Conservation (phyloP, 2,329 filamentous ascomycete genomes). For the Metarhizium robertsii region DNA sequence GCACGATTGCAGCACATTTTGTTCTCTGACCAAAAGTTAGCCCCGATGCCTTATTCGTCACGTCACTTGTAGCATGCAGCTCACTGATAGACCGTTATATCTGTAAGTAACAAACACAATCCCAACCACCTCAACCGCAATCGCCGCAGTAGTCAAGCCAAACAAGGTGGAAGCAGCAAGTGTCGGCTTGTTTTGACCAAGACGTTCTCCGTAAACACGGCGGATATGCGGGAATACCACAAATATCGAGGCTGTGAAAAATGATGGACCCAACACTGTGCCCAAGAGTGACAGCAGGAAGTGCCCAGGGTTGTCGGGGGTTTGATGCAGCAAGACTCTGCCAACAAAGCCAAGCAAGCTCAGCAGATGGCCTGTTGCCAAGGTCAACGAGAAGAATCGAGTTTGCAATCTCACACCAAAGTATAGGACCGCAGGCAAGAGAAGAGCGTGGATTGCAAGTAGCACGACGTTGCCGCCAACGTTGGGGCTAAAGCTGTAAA, state of each 20-base stretch:
- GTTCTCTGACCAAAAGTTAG: slow-evolving; percentile 19
- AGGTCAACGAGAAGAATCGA: slow-evolving; percentile 27
- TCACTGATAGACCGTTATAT: slow-evolving; percentile 24
- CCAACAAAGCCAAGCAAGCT: slow-evolving; percentile 38
- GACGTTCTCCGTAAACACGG: slow-evolving; percentile 34
- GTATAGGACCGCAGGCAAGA: slow-evolving; percentile 28
- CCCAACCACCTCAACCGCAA: slow-evolving; percentile 31
- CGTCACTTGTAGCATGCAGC: slow-evolving; percentile 8
- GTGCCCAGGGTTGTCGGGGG: slow-evolving; percentile 22
- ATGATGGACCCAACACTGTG: slow-evolving; percentile 35
- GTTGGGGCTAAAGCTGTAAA: slow-evolving; percentile 26
- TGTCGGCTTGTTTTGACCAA: slow-evolving; percentile 25
- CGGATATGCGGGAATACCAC: slow-evolving; percentile 36
- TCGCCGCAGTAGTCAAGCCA: slow-evolving; percentile 22
- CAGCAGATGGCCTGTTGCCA: slow-evolving; percentile 31
- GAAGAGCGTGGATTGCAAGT: slow-evolving; percentile 28
- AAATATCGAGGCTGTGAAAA: slow-evolving; percentile 35
- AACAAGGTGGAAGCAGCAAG: slow-evolving; percentile 25
- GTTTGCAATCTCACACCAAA: slow-evolving; percentile 30
- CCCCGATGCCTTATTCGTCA: not conserved
- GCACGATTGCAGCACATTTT: slow-evolving; percentile 28
- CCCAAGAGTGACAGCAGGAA: slow-evolving; percentile 38
- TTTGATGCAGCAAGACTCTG: slow-evolving; percentile 30
- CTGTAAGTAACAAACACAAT: slow-evolving; percentile 28
- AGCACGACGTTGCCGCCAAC: slow-evolving; percentile 31